Base-by-base conservation (phyloP, 441 rosid genomes). In the Arabidopsis lyrata region DNA sequence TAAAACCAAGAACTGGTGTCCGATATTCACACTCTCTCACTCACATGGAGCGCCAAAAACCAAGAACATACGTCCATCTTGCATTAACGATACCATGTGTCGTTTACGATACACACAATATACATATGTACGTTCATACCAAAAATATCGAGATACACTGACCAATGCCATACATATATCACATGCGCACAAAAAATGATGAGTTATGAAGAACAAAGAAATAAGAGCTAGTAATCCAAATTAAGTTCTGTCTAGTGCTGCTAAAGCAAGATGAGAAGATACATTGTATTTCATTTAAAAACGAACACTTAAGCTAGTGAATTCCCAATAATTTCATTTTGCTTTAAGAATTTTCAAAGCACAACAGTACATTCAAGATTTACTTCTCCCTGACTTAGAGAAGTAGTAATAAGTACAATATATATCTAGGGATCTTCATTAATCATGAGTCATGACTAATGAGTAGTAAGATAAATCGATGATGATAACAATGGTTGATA, bases 21-120 rank as follows among this genome's bases (percentile, higher is more conserved):
- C 18, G 13, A 7, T 59, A 20, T 48, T 11, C 27, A 36, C 58
- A 16, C 31, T 50, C 73, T 74, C 73, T 49, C 50, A 34, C 57
- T 60, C 78, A 75, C 78, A 75, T 75, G 69, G 50, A 52, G 64
- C 61, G 27, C 24, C 8, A 18, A 63, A 55, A 27, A 20, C 34
- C 52, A 66, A 65, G 10, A 36, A 20, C 18, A 18, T 72, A 70
- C 16, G 54, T 63, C 69, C 69, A 63, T 29, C 44, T 9, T 60
- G 6, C 42, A 41, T 22, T 42, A 20, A 41, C 15, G 35, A 63
- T 32, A 27, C 7, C 2, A 52, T 53, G 12, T 53, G 68, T 63
- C 56, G 39, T 54, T 63, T 72, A 63, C 63, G 11, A 60, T 38
- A 42, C 29, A 13, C 24, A 18, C 63, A 16, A 1, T 13, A 39